Conservation (phyloP, 2,329 filamentous ascomycete genomes). For the Fusarium goolgardi region DNA sequence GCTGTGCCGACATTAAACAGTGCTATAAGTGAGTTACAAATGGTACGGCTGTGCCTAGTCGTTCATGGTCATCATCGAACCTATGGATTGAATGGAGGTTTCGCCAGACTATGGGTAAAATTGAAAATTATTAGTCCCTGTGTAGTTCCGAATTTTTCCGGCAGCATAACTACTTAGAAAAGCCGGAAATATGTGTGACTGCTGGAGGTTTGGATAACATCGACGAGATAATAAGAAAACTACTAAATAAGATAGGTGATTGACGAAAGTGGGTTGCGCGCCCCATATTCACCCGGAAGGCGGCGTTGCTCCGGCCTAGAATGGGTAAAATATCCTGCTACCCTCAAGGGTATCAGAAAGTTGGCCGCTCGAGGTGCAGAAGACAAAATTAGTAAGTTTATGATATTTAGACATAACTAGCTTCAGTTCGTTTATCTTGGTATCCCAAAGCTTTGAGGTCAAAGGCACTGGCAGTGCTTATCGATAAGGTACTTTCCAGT, state of each 20-base stretch:
- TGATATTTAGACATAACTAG: no score
- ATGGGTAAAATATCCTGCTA: neutral
- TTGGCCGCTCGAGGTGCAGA: no score
- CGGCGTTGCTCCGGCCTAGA: slow-evolving; percentile 23
- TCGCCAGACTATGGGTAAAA: no score
- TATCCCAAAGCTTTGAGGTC: no score
- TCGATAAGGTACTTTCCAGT: slow-evolving; percentile 21
- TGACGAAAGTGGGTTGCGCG: slow-evolving; percentile 8
- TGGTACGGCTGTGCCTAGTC: no score
- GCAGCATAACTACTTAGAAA: neutral
- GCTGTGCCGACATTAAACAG: no score
- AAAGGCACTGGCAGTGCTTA: neutral
- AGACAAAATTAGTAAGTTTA: no score
- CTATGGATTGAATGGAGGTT: neutral
- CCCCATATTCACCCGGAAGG: slow-evolving; percentile 26
- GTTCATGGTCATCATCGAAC: neutral
- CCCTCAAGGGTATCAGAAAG: no score
- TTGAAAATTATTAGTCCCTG: neutral
- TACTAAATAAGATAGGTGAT: neutral
- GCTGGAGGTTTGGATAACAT: neutral
- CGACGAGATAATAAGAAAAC: slow-evolving; percentile 1
- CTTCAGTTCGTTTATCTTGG: no score
- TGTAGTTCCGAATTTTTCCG: neutral
- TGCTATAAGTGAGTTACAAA: no score
- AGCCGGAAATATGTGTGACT: neutral